phyloP scores from a whole-genome alignment of 768 basidiomycete genomes.

The Pisolithus sp. region DNA sequence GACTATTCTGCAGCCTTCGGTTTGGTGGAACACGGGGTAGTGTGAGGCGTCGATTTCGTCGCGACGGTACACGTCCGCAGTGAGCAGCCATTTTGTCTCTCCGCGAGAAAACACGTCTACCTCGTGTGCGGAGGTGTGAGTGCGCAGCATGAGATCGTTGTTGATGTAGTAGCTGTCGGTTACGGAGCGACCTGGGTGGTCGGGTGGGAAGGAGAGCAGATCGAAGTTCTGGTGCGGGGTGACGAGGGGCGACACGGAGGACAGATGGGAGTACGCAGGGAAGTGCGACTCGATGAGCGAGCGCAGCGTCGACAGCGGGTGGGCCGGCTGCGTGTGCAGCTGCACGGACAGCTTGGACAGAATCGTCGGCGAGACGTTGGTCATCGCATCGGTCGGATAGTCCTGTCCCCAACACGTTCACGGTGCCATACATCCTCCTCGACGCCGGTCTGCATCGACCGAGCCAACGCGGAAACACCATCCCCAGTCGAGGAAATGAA shows the following conservation, averaged over 20 bases:
- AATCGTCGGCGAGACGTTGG: conserved; percentile 85
- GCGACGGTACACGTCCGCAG: conserved; percentile 94
- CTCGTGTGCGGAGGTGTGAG: conserved; percentile 98
- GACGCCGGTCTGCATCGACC: too few relatives aligned
- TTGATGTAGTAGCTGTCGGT: conserved; percentile 98
- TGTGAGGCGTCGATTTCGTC: conserved; percentile 98
- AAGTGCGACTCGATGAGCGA: conserved; percentile 82
- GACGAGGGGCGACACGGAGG: conserved; percentile 83
- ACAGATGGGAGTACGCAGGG: conserved; percentile 61
- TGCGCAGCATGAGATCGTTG: conserved; percentile 83
- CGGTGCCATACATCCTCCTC: conserved; percentile 1
- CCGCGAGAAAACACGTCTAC: conserved; percentile 81
- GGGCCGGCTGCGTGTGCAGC: conserved; percentile 68
- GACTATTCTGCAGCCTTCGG: conserved; percentile 90
- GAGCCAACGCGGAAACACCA: conserved; percentile 3
- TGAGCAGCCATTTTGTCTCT: conserved; percentile 79
- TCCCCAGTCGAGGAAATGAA: conserved; percentile 5
- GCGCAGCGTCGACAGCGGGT: conserved; percentile 85
- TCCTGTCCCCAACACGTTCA: conserved; percentile 55
- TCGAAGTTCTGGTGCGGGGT: conserved; percentile 93
- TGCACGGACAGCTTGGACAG: conserved; percentile 70
- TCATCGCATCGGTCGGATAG: conserved; percentile 72
- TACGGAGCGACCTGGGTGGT: conserved; percentile 87
- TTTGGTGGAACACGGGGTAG: conserved; percentile 98
- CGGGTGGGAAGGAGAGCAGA: conserved; percentile 86